Evolutionary conservation across 768 basidiomycete species (phyloP), one percentile per base, ranked within the genome.

Genomic region (Trametes cinnabarina): DNA sequence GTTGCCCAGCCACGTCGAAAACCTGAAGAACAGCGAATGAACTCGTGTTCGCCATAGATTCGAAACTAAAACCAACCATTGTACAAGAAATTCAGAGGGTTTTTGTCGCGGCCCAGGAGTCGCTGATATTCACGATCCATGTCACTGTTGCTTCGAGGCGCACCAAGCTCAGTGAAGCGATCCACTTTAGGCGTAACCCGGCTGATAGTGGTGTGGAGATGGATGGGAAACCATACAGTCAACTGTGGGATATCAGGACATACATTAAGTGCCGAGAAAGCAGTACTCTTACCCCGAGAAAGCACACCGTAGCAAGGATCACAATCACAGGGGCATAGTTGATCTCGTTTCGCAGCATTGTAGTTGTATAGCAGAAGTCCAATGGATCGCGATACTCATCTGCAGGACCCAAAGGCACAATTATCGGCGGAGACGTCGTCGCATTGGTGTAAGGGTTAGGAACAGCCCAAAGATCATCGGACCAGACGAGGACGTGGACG

Each of bases 351-450:
- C 77, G 76, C 53, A 80, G 78, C 86, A 90, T 87, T 0, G 88
- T 90, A 0, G 90, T 91, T 3, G 86, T 89, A 74, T 82, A 92
- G 69, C 88, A 91, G 62, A 89, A 89, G 68, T 90, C 86, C 48
- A 86, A 65, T 3, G 87, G 79, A 58, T 82, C 80, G 40, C 82
- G 81, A 67, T 74, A 88, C 63, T 82, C 76, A 51, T 74, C 75
- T 0, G 80, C 20, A 11, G 85, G 81, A 0, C 87, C 87, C 15
- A 88, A 69, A 2, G 82, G 79, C 1, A 77, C 67, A 0, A 84
- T 63, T 1, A 67, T 60, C 1, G 86, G 83, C 2, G 82, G 79
- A 23, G 72, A 76, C 1, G 76, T 66, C 1, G 83, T 83, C 3
- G 80, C 76, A 64, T 86, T 85, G 44, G 71, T 71, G 64, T 89